These are phyloP conservation scores for Austroboletus niveus DNA, from an alignment of 1,284 basidiomycete species.

Conservation along the genomic window DNA sequence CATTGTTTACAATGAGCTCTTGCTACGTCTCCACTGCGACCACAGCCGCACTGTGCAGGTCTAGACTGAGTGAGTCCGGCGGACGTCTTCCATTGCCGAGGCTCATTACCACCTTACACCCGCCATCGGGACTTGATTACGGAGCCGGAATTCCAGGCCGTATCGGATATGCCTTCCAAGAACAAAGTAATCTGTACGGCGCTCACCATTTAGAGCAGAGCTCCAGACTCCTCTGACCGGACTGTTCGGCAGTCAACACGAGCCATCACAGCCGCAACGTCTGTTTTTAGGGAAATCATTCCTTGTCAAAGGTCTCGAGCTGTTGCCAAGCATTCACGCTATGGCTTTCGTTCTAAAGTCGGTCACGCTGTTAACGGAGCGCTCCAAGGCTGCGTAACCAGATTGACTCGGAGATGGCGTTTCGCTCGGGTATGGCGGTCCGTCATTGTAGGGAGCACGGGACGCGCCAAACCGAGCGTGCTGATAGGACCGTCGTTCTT, in stretches of 20 bases:
- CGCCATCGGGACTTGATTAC: neutral
- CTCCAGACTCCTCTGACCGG: neutral
- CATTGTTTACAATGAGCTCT: neutral
- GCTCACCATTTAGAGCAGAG: neutral
- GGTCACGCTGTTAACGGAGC: constrained; percentile 3
- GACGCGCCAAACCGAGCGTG: constrained; percentile 1
- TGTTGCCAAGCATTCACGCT: neutral
- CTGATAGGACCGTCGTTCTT: constrained; percentile 5
- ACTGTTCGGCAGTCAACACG: neutral
- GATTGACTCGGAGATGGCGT: constrained; percentile 20
- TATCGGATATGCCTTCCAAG: neutral
- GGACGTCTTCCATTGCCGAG: neutral
- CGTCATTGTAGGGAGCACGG: neutral
- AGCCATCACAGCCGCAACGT: neutral
- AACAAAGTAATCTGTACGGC: neutral
- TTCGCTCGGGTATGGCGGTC: neutral
- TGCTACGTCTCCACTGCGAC: neutral
- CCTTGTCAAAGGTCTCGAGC: neutral
- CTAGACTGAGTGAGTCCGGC: neutral
- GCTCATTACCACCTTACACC: neutral
- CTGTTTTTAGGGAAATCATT: neutral
- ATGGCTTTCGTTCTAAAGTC: neutral
- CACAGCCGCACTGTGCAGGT: neutral
- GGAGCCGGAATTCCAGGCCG: neutral
- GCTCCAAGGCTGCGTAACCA: constrained; percentile 5